phyloP scores from a whole-genome alignment of 371 early-diverging fungal species.

The Saksenaea oblongispora region DNA sequence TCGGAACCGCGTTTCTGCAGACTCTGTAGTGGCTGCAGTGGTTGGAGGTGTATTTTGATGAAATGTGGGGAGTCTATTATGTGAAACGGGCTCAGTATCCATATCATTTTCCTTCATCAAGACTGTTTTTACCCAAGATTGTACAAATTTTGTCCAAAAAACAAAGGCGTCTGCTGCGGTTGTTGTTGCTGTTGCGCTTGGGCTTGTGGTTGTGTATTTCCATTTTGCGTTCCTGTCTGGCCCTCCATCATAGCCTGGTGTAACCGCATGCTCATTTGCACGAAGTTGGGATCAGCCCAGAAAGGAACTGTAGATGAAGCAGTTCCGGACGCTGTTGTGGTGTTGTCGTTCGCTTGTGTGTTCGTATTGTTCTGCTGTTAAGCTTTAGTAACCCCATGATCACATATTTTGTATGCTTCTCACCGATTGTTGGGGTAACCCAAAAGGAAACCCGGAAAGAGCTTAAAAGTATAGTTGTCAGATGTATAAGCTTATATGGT shows the following conservation, averaged over 20 bases:
- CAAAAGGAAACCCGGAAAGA: slow-evolving; percentile 37
- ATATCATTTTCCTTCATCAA: neutral
- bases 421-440: slow-evolving; percentile 30
- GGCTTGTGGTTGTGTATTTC: slow-evolving; percentile 2
- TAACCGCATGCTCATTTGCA: slow-evolving; percentile 44
- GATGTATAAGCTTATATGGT: slow-evolving; percentile 5
- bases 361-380: slow-evolving; percentile 1
- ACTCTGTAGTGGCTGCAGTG: slow-evolving; percentile 26
- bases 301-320: slow-evolving; percentile 26
- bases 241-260: slow-evolving; percentile 37
- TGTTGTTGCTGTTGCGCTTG: neutral
- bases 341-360: neutral
- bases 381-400: neutral
- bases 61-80: neutral
- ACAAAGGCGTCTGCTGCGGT: neutral
- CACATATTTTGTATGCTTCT: neutral
- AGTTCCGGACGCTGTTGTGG: slow-evolving; percentile 9
- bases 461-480: neutral
- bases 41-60: neutral
- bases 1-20: slow-evolving; percentile 68
- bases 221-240: slow-evolving; percentile 17
- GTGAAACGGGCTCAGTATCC: neutral
- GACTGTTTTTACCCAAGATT: slow-evolving; percentile 15
- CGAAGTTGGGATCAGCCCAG: slow-evolving; percentile 51
- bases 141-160: slow-evolving; percentile 3